Evolutionary conservation across 768 basidiomycete species (phyloP), one percentile per base, ranked within the genome.

Genomic region (Lactarius sanguifluus): DNA sequence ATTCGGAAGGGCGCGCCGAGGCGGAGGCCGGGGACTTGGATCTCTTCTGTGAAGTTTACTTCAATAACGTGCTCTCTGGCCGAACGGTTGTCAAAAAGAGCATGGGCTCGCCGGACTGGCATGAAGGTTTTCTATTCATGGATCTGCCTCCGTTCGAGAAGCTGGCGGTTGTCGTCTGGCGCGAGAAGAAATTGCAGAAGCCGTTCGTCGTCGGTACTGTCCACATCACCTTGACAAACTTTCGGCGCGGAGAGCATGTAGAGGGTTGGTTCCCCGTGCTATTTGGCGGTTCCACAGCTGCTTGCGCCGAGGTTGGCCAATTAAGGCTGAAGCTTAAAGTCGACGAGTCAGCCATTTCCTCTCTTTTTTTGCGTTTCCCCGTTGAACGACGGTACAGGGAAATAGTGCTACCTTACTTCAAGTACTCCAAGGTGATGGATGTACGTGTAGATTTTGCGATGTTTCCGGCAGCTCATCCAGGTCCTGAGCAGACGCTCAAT

Each of bases 181-280:
- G 82, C 64, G 89, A 89, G 76, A 90, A 86, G 78, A 86, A 83
- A 69, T 74, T 83, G 32, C 73, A 79, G 71, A 90, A 86, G 73
- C 83, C 86, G 5, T 69, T 75, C 5, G 72, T 81, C 23, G 71
- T 92, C 45, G 93, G 93, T 28, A 82, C 80, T 32, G 82, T 88
- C 25, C 81, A 81, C 28, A 85, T 96, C 61, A 79, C 86, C 1
- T 79, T 94, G 28, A 77, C 77, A 10, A 90, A 89, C 72, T 91
- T 94, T 71, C 84, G 88, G 28, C 81, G 92, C 30, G 85, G 87
- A 20, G 90, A 92, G 70, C 74, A 78, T 4, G 81, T 91, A 6
- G 92, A 95, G 73, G 93, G 93, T 16, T 95, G 91, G 91, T 94
- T 87, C 75, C 89, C 92, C 16, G 84, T 93, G 3, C 77, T 90